These are phyloP conservation scores for Mucor mucedo DNA, from an alignment of 371 early-diverging fungal species.

Conservation along the genomic window DNA sequence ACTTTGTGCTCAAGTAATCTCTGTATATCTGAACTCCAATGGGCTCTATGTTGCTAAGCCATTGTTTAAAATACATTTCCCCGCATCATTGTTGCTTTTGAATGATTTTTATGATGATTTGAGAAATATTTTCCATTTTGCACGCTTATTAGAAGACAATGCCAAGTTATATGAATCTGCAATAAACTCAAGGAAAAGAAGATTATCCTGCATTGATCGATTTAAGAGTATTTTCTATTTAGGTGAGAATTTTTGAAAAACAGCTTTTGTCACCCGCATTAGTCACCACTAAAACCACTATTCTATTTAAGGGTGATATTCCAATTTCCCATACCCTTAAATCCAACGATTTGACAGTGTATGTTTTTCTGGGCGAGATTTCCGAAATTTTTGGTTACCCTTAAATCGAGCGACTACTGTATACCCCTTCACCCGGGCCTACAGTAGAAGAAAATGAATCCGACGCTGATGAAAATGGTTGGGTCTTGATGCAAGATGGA, in stretches of 20 bases:
- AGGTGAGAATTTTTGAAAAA: no score
- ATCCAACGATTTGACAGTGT: no score
- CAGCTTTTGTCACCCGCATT: no score
- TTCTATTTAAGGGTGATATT: no score
- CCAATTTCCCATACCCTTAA: no score
- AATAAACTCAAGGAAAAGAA: not conserved
- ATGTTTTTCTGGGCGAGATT: no score
- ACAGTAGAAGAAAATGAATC: not conserved
- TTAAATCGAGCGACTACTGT: not conserved
- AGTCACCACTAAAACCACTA: no score
- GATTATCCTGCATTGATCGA: not conserved
- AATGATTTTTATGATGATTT: not conserved
- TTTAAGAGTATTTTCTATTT: no score
- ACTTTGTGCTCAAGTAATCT: slow-evolving; percentile 8
- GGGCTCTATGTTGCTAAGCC: slow-evolving; percentile 5
- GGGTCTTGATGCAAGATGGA: not conserved
- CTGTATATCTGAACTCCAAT: not conserved
- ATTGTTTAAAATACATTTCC: not conserved
- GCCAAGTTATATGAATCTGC: slow-evolving; percentile 3
- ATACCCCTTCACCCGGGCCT: not conserved
- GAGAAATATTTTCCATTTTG: slow-evolving; percentile 6
- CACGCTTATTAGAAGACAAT: slow-evolving; percentile 4
- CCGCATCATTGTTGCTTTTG: not conserved
- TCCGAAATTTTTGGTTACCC: no score
- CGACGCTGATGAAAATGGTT: slow-evolving; percentile 9